These are phyloP conservation scores for Moricandia moricandioides DNA, from an alignment of 345 rosid genomes.

Conservation along the genomic window DNA sequence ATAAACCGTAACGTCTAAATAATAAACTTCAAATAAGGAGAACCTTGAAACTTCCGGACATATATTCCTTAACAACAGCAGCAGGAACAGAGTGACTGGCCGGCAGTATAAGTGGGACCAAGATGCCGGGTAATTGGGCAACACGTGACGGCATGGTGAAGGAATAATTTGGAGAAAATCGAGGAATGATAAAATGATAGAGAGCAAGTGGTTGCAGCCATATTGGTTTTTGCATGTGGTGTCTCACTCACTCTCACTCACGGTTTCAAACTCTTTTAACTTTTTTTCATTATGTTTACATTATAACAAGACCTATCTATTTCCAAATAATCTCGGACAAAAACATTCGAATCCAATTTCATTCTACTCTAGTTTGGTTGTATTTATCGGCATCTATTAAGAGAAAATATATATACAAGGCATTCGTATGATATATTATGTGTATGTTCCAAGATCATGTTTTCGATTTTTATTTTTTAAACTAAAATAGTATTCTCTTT, in stretches of 20 bases:
- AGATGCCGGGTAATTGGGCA: background rate
- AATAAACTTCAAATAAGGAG: background rate
- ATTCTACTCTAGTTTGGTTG: constrained; percentile 5
- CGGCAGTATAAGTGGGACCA: constrained; percentile 25
- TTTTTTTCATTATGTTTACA: background rate
- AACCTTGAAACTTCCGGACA: background rate
- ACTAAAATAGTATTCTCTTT: too few species aligned
- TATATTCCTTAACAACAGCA: background rate
- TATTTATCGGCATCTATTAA: background rate
- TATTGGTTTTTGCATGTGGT: constrained; percentile 32
- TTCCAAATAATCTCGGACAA: background rate
- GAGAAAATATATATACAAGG: background rate
- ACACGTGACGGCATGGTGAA: constrained; percentile 31
- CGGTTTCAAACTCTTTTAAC: constrained; percentile 1
- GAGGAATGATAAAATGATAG: constrained; percentile 24
- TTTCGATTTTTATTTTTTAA: background rate
- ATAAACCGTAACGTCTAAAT: constrained; percentile 10
- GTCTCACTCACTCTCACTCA: constrained; percentile 33
- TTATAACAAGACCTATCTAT: background rate
- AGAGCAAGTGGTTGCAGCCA: constrained; percentile 33
- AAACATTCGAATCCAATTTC: background rate
- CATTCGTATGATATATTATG: background rate
- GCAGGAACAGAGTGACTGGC: constrained; percentile 27
- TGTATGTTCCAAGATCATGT: background rate
- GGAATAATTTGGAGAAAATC: constrained; percentile 31